A percentile compares a stretch with the other conserved stretches of the same genome.
phyloP scores from a whole-genome alignment of 2,329 filamentous ascomycete genomes.

The Exophiala spinifera region DNA sequence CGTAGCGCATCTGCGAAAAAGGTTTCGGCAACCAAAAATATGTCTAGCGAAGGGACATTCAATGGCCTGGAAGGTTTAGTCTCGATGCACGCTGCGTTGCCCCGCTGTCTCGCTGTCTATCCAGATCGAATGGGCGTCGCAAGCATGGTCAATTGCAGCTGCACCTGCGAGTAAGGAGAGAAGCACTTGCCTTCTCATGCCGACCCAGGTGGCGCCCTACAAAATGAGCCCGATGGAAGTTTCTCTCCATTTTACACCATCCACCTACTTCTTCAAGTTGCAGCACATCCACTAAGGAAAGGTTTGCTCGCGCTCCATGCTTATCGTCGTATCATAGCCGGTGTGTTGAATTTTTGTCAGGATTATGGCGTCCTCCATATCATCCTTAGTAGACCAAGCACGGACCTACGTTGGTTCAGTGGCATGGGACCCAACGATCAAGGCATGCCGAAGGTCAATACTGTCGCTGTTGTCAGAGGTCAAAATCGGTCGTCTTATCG shows the following conservation, averaged over 20 bases:
- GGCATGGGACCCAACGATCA: conserved; percentile 49
- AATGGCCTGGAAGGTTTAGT: background rate
- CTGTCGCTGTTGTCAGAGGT: conserved; percentile 47
- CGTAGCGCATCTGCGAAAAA: background rate
- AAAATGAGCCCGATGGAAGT: too few relatives aligned
- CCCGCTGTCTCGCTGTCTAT: too few relatives aligned
- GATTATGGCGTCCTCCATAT: conserved; percentile 26
- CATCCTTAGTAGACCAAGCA: conserved; percentile 39
- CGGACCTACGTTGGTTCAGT: conserved; percentile 44
- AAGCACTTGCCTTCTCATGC: too few relatives aligned
- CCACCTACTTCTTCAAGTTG: too few relatives aligned
- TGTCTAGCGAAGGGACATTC: background rate
- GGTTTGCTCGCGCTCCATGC: too few relatives aligned
- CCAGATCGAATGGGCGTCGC: too few relatives aligned
- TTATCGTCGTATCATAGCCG: background rate
- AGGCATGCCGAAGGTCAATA: conserved; percentile 45
- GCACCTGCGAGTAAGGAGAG: too few relatives aligned
- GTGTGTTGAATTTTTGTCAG: background rate
- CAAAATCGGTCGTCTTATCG: conserved; percentile 44
- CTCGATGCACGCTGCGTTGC: background rate
- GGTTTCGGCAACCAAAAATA: background rate
- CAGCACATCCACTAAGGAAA: too few relatives aligned
- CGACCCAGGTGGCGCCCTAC: too few relatives aligned
- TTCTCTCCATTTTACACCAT: too few relatives aligned
- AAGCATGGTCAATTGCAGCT: too few relatives aligned